Evolutionary conservation across 768 basidiomycete genomes (phyloP).

Genomic region (Obba rivulosa): DNA sequence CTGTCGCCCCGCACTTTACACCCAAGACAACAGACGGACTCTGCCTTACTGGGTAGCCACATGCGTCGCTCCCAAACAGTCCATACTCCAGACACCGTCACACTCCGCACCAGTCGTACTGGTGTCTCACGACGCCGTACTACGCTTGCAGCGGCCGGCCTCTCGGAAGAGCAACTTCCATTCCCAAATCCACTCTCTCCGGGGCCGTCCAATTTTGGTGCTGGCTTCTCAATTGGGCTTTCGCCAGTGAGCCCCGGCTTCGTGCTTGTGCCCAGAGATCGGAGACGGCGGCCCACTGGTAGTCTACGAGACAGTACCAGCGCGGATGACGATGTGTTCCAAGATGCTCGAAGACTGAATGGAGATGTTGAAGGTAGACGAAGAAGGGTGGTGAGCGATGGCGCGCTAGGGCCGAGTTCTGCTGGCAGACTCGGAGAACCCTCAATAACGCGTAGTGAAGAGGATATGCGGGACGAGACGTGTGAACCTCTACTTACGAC

Average conservation of each 20-base stretch:
- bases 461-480: no score
- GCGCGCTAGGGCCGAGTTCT: no score
- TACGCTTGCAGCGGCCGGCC: constrained; percentile 9
- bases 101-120: background rate
- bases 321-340: no score
- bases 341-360: no score
- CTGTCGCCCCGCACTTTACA: background rate
- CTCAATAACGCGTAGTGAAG: no score
- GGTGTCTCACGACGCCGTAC: constrained; percentile 9
- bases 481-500: no score
- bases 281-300: constrained; percentile 32
- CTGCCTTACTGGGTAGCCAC: constrained; percentile 9
- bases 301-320: no score
- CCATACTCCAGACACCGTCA: constrained; percentile 8
- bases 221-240: constrained; percentile 69
- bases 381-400: no score
- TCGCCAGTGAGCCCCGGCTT: constrained; percentile 79
- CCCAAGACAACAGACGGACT: constrained; percentile 16
- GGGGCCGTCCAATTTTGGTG: constrained; percentile 16
- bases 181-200: constrained; percentile 16
- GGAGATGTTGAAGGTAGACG: no score
- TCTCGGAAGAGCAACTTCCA: constrained; percentile 4
- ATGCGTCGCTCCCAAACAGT: constrained; percentile 11
- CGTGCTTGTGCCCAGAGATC: constrained; percentile 51
- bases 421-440: no score